Conservation (phyloP, 2,329 filamentous ascomycete genomes). For the Aspergillus niger region DNA sequence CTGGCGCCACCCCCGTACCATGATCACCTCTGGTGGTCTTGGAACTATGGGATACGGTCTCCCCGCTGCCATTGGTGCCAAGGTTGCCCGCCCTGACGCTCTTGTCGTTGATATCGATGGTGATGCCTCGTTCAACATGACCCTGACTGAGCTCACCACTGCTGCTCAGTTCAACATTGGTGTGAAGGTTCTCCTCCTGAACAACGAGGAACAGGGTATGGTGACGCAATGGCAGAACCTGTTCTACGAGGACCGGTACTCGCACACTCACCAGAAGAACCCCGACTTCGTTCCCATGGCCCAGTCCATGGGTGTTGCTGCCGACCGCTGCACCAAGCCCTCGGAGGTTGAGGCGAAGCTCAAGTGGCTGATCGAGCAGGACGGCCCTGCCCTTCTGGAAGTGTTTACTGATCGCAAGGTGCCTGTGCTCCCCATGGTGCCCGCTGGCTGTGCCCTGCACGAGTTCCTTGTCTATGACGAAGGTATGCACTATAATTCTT, state of each 20-base stretch:
- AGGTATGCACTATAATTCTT: conserved; percentile 53
- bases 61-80: conserved; percentile 91
- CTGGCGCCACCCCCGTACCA: conserved; percentile 86
- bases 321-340: conserved; percentile 69
- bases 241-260: conserved; percentile 91
- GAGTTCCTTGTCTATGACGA: conserved; percentile 90
- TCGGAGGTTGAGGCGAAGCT: conserved; percentile 76
- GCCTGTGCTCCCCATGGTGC: conserved; percentile 97
- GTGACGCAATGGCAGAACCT: conserved; percentile 98
- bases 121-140: conserved; percentile 99
- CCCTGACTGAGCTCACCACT: conserved; percentile 89
- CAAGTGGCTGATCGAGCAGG: conserved; percentile 83
- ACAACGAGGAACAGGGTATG: conserved; percentile 99
- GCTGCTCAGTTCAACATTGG: conserved; percentile 95
- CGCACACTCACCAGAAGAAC: conserved; percentile 91
- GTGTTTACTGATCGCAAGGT: conserved; percentile 78
- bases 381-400: conserved; percentile 91
- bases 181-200: conserved; percentile 90
- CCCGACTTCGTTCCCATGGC: conserved; percentile 94
- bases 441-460: conserved; percentile 80
- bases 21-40: conserved; percentile 95
- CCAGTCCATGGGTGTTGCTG: conserved; percentile 86
- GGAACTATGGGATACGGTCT: conserved; percentile 96
- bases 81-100: conserved; percentile 78
- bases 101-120: conserved; percentile 96